Conservation (phyloP, 2,329 filamentous ascomycete genomes). For the Meredithiella fracta region DNA sequence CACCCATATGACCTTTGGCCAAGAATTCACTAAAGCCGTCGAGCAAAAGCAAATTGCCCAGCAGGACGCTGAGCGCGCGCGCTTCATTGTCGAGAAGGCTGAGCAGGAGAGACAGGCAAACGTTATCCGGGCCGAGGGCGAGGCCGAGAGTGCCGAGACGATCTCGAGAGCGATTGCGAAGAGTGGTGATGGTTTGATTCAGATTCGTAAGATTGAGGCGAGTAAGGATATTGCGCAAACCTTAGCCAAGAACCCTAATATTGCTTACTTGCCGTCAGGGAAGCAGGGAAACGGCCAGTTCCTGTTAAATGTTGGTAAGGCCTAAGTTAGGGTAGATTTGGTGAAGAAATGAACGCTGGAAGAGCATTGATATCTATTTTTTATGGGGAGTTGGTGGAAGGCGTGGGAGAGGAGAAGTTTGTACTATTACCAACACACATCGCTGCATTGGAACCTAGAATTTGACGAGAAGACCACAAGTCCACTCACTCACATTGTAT, state of each 20-base stretch:
- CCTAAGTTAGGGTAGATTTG: conserved; percentile 17
- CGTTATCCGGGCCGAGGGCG: conserved; percentile 94
- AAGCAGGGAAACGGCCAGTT: conserved; percentile 44
- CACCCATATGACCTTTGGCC: conserved; percentile 99
- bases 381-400: neutral
- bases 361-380: neutral
- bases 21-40: conserved; percentile 95
- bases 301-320: conserved; percentile 35
- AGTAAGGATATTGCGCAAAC: conserved; percentile 90
- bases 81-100: conserved; percentile 96
- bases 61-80: conserved; percentile 90
- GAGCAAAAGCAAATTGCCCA: conserved; percentile 99
- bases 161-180: conserved; percentile 89
- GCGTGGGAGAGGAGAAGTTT: conserved; percentile 2
- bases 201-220: conserved; percentile 95
- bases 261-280: conserved; percentile 79
- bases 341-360: neutral
- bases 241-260: conserved; percentile 78
- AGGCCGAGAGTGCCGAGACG: conserved; percentile 90
- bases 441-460: conserved; percentile 12
- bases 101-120: conserved; percentile 98
- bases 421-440: conserved; percentile 11
- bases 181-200: conserved; percentile 79
- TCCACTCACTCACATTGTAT: conserved; percentile 14
- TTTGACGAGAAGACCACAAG: conserved; percentile 11